Evolutionary conservation across 352 stramenopile genomes (phyloP), one percentile per base, ranked within the genome.

Genomic region (Globisporangium uncinulatum): DNA sequence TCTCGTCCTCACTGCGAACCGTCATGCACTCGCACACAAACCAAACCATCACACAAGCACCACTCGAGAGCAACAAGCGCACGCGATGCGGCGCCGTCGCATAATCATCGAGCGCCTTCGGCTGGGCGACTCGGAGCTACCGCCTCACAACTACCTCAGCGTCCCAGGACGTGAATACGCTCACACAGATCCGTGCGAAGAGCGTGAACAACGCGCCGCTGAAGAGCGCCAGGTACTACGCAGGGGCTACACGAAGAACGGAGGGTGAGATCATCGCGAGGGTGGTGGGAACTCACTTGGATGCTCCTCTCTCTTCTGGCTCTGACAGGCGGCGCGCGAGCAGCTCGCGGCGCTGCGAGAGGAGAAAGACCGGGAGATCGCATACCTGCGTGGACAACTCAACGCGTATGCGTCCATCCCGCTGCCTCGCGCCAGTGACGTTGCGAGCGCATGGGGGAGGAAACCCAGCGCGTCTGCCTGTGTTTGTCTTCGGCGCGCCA

Each of bases 211-310:
- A n/a, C 47, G 17, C 32, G 47, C 7, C 47, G 14, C 15, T 3
- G 21, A 53, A 53, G 47, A 53, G 29, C 29, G n/a, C 24, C 47
- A 53, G 21, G 46, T 37, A 9, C 37, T 43, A 17, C 37, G 10
- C 10, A 43, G 2, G 10, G 15, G 10, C 15, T 43, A 43, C 2
- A 3, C 37, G 37, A 11, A 43, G 37, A 43, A 17, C 37, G 15
- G 24, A 29, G 24, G 24, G 37, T 42, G 37, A 42, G 37, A 42
- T 29, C 24, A 29, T 29, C 24, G 24, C 24, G 24, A 29, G 4
- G 24, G 24, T 29, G 24, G 24, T 29, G 24, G 24, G 24, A 29
- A 29, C 24, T 43, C 37, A 43, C 37, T 43, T 11, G 10, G 37
- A 17, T 17, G 37, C 15, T 43, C 6, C 10, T 43, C 10, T 17